A percentile compares a stretch with the other conserved stretches of the same genome.
phyloP scores from a whole-genome alignment of 1,284 basidiomycete genomes.

The Heimioporus retisporus region DNA sequence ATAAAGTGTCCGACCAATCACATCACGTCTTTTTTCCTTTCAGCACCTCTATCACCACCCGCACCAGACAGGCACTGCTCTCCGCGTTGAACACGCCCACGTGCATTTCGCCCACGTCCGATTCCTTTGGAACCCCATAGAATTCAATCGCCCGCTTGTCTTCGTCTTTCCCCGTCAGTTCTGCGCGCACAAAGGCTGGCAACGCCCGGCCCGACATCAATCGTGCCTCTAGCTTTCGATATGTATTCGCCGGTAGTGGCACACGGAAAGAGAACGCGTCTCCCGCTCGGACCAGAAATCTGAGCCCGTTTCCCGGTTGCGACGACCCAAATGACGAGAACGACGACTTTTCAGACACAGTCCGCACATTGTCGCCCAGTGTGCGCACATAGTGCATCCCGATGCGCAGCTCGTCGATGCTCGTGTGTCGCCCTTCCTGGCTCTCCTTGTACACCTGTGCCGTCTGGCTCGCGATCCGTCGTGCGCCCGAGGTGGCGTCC shows the following conservation, averaged over 20 bases:
- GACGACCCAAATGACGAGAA: conserved; percentile 70
- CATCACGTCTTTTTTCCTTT: conserved; percentile 46
- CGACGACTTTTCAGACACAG: conserved; percentile 54
- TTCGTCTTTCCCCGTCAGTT: conserved; percentile 51
- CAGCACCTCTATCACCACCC: conserved; percentile 69
- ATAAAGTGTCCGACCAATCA: conserved; percentile 8
- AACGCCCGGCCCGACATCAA: conserved; percentile 63
- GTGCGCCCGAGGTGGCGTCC: conserved; percentile 38
- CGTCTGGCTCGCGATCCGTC: conserved; percentile 71
- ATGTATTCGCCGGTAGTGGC: conserved; percentile 43
- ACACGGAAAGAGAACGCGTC: conserved; percentile 73
- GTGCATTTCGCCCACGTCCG: conserved; percentile 65
- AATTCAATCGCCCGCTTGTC: conserved; percentile 64
- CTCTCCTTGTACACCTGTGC: conserved; percentile 63
- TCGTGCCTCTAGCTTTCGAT: conserved; percentile 56
- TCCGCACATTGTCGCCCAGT: conserved; percentile 64
- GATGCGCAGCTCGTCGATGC: conserved; percentile 69
- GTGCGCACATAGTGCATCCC: conserved; percentile 77
- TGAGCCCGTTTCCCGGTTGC: conserved; percentile 41
- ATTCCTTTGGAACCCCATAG: conserved; percentile 60
- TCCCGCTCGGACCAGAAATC: conserved; percentile 65
- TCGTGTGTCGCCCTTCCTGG: conserved; percentile 45
- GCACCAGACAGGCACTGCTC: conserved; percentile 62
- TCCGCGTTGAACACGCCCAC: conserved; percentile 66
- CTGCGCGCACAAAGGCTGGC: conserved; percentile 67